Conservation (phyloP, 352 stramenopile species). For the Phytophthora cryptogea region DNA sequence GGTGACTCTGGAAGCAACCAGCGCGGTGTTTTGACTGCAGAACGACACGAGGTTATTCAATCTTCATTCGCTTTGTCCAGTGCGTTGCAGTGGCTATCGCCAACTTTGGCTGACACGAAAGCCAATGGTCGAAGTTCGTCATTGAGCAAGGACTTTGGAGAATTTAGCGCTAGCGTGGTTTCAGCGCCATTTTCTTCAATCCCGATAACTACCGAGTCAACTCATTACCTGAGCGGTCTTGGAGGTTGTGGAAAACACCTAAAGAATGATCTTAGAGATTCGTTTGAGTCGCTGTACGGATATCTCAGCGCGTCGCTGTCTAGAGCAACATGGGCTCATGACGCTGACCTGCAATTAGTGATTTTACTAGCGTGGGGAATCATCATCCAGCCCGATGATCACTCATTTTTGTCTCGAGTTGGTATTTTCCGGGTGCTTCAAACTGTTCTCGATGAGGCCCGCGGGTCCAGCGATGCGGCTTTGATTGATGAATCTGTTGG, state of each 20-base stretch:
- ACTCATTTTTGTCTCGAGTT: conserved; percentile 89
- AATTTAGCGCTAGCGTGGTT: conserved; percentile 41
- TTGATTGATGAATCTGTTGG: conserved; percentile 28
- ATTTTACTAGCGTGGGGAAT: conserved; percentile 87
- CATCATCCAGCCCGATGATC: conserved; percentile 87
- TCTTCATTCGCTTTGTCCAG: conserved; percentile 76
- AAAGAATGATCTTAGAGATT: conserved; percentile 73
- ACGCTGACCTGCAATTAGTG: conserved; percentile 81
- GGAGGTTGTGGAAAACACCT: conserved; percentile 83
- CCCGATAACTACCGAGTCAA: conserved; percentile 39
- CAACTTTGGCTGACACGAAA: conserved; percentile 42
- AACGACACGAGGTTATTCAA: conserved; percentile 63
- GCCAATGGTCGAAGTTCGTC: conserved; percentile 27
- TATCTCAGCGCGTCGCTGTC: conserved; percentile 79
- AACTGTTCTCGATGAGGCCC: conserved; percentile 87
- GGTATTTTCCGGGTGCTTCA: conserved; percentile 90
- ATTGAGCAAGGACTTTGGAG: conserved; percentile 48
- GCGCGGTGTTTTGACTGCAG: conserved; percentile 40
- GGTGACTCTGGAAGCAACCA: conserved; percentile 51
- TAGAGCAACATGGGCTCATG: conserved; percentile 82
- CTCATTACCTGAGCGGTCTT: conserved; percentile 75
- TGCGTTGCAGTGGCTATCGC: conserved; percentile 77
- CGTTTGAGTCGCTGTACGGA: conserved; percentile 87
- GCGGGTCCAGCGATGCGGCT: conserved; percentile 51
- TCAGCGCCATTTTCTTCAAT: conserved; percentile 17